Conservation (phyloP, 176 grass and related monocot species). For the Carex cristatella region DNA sequence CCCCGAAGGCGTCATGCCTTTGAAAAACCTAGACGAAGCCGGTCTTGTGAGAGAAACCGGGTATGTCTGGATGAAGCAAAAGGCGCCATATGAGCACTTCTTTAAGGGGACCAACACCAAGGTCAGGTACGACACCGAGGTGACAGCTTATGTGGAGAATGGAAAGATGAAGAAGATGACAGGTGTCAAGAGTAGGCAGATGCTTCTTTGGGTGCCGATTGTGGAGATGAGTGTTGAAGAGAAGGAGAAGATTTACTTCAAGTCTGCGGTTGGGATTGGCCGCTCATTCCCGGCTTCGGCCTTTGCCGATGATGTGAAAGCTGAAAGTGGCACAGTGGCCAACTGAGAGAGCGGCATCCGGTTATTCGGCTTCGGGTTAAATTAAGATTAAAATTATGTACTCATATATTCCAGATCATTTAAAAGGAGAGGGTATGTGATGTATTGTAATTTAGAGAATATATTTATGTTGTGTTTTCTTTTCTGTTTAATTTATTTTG, state of each 20-base stretch:
- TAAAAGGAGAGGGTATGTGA: neutral
- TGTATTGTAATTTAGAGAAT: neutral
- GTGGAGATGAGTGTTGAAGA: conserved; percentile 72
- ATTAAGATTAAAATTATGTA: neutral
- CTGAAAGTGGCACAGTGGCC: neutral
- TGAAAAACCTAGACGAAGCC: conserved; percentile 66
- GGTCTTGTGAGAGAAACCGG: conserved; percentile 77
- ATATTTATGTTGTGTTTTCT: neutral
- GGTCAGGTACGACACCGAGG: conserved; percentile 66
- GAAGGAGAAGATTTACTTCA: conserved; percentile 68
- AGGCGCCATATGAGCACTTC: conserved; percentile 68
- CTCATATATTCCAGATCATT: neutral
- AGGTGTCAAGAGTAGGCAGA: conserved; percentile 71
- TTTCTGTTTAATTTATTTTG: neutral
- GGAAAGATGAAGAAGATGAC: conserved; percentile 85
- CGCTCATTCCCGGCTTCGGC: conserved; percentile 61
- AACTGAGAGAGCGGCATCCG: neutral
- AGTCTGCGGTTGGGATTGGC: conserved; percentile 65
- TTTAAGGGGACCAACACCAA: conserved; percentile 51
- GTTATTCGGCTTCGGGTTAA: neutral
- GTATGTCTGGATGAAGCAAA: conserved; percentile 91
- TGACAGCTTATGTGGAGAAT: conserved; percentile 85
- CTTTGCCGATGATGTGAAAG: conserved; percentile 45
- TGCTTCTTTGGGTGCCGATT: conserved; percentile 91
- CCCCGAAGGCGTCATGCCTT: conserved; percentile 74